phyloP scores from a whole-genome alignment of 1,284 basidiomycete species.

The Jaminaea rosea region DNA sequence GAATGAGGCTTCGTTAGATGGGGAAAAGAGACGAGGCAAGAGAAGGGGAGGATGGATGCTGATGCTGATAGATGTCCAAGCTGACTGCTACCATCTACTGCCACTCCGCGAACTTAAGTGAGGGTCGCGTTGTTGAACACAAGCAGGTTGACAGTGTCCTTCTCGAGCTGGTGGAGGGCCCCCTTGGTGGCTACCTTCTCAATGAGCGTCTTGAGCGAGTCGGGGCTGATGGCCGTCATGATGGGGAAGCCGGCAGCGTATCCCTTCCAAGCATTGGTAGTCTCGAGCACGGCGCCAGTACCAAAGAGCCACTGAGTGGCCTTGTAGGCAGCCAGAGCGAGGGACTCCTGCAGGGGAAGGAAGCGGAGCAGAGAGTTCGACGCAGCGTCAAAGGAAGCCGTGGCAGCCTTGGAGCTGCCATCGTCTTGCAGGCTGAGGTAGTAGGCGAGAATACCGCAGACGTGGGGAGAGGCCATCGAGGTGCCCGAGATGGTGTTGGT shows the following conservation, averaged over 20 bases:
- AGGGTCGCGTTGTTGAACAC: slow-evolving; percentile 46
- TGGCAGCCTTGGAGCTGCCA: slow-evolving; percentile 25
- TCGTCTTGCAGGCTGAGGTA: slow-evolving; percentile 58
- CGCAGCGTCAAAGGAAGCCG: neutral
- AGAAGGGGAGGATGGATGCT: too few relatives aligned
- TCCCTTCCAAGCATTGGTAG: too few relatives aligned
- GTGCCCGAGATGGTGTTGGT: slow-evolving; percentile 63
- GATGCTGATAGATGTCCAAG: too few relatives aligned
- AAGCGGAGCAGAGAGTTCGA: slow-evolving; percentile 1
- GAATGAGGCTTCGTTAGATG: too few relatives aligned
- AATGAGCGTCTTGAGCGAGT: slow-evolving; percentile 66
- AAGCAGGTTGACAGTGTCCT: slow-evolving; percentile 40
- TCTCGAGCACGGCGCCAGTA: slow-evolving; percentile 15
- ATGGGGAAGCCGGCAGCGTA: slow-evolving; percentile 29
- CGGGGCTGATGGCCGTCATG: slow-evolving; percentile 53
- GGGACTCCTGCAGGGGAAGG: slow-evolving; percentile 8
- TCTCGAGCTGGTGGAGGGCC: slow-evolving; percentile 49
- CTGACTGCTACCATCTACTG: too few relatives aligned
- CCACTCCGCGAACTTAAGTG: too few relatives aligned
- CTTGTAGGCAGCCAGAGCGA: slow-evolving; percentile 15
- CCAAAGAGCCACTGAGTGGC: slow-evolving; percentile 31
- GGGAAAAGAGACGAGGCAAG: too few relatives aligned
- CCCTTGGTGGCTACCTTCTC: slow-evolving; percentile 57
- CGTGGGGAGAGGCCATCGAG: slow-evolving; percentile 58
- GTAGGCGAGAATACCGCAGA: slow-evolving; percentile 46